Evolutionary conservation across 1,139 yeast genomes (phyloP), one percentile per base, ranked within the genome.

Genomic region (Yamadazyma friedrichii): DNA sequence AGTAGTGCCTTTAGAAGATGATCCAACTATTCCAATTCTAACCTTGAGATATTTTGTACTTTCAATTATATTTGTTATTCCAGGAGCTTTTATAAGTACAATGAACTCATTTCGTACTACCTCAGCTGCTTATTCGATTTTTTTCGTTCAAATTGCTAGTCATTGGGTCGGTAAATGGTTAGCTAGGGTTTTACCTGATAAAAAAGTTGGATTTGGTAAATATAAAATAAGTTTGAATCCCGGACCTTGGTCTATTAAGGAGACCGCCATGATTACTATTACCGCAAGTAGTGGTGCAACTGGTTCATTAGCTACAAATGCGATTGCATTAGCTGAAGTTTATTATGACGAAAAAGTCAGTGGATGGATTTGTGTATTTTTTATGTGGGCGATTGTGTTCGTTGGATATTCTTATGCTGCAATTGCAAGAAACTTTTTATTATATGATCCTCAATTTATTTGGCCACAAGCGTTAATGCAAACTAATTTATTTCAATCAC

Each of bases 401-500:
- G 62, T 68, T n/a, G 76, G 77, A 2, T 71, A 70, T 44, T 67
- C 76, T 0, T 70, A 64, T 47, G 74, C 74, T 13, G 71, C 73
- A 1, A 62, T 71, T 35, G 73, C 74, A 8, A 62, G 67, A 47
- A 55, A 58, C 39, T 57, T 70, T 39, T 61, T 70, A n/a, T 49
- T 70, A 2, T 67, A 68, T 44, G 74, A 70, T 43, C 70, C 72
- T 1, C 64, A 65, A 35, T 68, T 67, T 42, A 51, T 64, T 9
- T 71, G 76, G 74, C 76, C 76, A 0, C 64, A 67, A 43, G 72
- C 76, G 3, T 54, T 71, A 43, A 70, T 71, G 77, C 76, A 71
- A 48, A 66, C 74, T 0, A 63, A 72, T 2, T 55, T 71, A 33
- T 60, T 70, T 39, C 69, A 62, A 38, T 55, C 69, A 0, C 74